Base-by-base conservation (phyloP, 805 yeast genomes). In the Ogataea pilisensis region DNA sequence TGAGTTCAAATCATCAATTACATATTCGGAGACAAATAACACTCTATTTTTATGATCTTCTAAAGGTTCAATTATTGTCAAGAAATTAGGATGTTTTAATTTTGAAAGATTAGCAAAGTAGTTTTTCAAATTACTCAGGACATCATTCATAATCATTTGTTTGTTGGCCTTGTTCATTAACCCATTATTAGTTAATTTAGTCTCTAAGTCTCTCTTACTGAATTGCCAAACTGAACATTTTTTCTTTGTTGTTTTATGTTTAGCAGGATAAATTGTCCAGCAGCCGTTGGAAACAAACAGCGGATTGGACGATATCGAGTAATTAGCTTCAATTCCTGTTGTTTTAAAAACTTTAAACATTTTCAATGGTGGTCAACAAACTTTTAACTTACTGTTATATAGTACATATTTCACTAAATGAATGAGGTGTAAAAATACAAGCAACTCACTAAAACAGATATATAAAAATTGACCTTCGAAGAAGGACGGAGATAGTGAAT, bases 241-340 rank as follows among this genome's bases (percentile, higher is more conserved):
- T 35, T 76, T 71, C 28, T 81, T 80, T 2, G 78, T 66, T 20
- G 74, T 66, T 49, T 78, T 76, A 42, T 81, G 82, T 48, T 82
- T 84, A n/a, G 91, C 97, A 2, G 91, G 88, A 55, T 77, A 85
- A 0, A 90, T 78, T 6, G 80, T 63, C 97, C 97, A 90, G 16
- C 90, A 84, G 18, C 85, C 95, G 7, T 83, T 72, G 14, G 71
- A 69, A 2, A 57, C 55, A 61, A 89, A 88, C 11, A 83, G 65
- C 0, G 95, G 83, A 37, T 82, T 77, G 4, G 78, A 71, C 42
- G 89, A 81, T 22, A 85, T 77, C 13, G 81, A 72, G 58, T 88
- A 89, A 36, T 73, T 65, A 9, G 81, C 76, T 50, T 80, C 75
- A 36, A 83, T 83, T 0, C 88, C 88, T 5, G 78, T 51, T 28